These are phyloP conservation scores for Citrus inodora DNA, from an alignment of 345 rosid species.

Conservation along the genomic window DNA sequence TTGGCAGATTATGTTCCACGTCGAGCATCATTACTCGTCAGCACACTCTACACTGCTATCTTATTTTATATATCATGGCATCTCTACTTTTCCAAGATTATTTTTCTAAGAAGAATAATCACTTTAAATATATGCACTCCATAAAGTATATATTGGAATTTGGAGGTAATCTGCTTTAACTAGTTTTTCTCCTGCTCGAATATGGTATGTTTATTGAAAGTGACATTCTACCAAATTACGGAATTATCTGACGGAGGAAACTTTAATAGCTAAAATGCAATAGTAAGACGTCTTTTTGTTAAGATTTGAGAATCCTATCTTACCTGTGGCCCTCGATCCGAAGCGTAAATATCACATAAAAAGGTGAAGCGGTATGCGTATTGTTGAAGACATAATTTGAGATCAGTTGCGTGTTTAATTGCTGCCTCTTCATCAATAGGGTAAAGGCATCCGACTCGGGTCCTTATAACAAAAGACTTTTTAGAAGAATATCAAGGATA, in stretches of 20 bases:
- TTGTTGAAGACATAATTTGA: neutral
- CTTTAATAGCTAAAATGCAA: neutral
- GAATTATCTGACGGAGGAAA: neutral
- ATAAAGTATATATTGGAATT: neutral
- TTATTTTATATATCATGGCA: no score
- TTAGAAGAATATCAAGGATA: no score
- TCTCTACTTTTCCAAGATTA: neutral
- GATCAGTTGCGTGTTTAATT: no score
- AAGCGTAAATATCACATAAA: no score
- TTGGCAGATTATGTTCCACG: no score
- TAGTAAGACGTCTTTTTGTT: neutral
- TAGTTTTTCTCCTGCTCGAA: no score
- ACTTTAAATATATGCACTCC: neutral
- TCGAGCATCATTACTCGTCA: no score
- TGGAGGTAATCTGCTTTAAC: neutral
- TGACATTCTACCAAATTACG: neutral
- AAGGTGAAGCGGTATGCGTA: neutral
- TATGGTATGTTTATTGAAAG: neutral
- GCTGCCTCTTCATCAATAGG: no score
- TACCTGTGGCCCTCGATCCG: neutral
- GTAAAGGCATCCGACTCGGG: no score
- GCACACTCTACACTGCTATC: no score
- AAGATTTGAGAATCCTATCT: neutral
- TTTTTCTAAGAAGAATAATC: neutral
- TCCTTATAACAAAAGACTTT: rapidly evolving